phyloP scores from a whole-genome alignment of 441 rosid species.

The Omphalea diandra region DNA sequence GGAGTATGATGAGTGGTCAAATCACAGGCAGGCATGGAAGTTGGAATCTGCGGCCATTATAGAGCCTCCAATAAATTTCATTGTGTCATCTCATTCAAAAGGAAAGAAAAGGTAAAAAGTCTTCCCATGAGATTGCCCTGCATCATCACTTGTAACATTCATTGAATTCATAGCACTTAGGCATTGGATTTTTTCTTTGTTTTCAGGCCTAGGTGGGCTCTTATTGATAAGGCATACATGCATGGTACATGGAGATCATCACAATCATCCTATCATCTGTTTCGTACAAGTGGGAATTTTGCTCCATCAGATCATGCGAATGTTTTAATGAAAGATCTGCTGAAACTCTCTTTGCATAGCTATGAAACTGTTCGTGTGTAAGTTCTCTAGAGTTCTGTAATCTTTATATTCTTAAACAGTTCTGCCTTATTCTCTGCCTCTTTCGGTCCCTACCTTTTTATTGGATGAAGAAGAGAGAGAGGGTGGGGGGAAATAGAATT shows the following conservation, averaged over 20 bases:
- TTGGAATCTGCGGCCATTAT: slow-evolving; percentile 96
- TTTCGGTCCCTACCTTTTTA: neutral
- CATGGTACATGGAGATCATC: slow-evolving; percentile 99
- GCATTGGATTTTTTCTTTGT: slow-evolving; percentile 24
- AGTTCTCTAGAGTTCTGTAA: slow-evolving; percentile 41
- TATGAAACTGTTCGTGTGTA: slow-evolving; percentile 97
- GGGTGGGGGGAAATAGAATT: neutral
- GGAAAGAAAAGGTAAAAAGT: slow-evolving; percentile 83
- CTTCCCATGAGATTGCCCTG: slow-evolving; percentile 19
- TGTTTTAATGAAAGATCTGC: slow-evolving; percentile 84
- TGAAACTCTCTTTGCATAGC: slow-evolving; percentile 83
- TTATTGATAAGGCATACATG: slow-evolving; percentile 95
- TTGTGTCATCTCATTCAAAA: slow-evolving; percentile 77
- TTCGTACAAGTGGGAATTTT: slow-evolving; percentile 73
- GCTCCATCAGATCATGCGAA: slow-evolving; percentile 69
- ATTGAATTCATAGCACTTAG: slow-evolving; percentile 12
- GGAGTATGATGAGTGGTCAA: slow-evolving; percentile 98
- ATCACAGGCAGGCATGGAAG: slow-evolving; percentile 99
- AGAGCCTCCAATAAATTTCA: slow-evolving; percentile 96
- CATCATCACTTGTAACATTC: slow-evolving; percentile 15
- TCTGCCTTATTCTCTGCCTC: neutral
- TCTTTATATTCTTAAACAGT: slow-evolving; percentile 20
- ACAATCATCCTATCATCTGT: slow-evolving; percentile 90
- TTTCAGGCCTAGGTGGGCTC: slow-evolving; percentile 99
- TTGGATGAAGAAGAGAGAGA: no score